These are phyloP conservation scores for Lactarius evosmus DNA, from an alignment of 768 basidiomycete genomes.

Conservation along the genomic window DNA sequence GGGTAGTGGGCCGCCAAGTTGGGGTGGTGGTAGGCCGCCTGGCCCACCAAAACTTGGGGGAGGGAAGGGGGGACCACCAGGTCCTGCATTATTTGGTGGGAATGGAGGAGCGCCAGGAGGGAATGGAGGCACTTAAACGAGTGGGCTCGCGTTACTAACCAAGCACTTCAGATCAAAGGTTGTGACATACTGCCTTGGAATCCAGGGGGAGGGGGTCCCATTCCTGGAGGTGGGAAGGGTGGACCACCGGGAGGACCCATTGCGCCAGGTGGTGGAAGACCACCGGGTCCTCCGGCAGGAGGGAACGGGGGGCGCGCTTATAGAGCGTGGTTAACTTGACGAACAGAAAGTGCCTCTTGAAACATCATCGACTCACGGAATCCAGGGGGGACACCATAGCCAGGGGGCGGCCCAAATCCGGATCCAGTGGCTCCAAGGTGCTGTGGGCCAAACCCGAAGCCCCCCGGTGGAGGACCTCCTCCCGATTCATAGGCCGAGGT, in stretches of 20 bases:
- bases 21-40: slow-evolving; percentile 24
- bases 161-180: background rate
- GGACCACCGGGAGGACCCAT: slow-evolving; percentile 59
- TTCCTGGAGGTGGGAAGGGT: slow-evolving; percentile 66
- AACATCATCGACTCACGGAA: slow-evolving; percentile 16
- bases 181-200: slow-evolving; percentile 47
- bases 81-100: slow-evolving; percentile 37
- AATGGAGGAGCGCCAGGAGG: slow-evolving; percentile 43
- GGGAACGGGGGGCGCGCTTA: slow-evolving; percentile 69
- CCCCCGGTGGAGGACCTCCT: slow-evolving; percentile 81
- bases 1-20: slow-evolving; percentile 29
- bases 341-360: background rate
- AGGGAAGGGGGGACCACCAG: slow-evolving; percentile 34
- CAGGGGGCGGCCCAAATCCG: slow-evolving; percentile 49
- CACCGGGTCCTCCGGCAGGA: slow-evolving; percentile 41
- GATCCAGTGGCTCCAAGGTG: slow-evolving; percentile 53
- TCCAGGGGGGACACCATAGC: slow-evolving; percentile 41
- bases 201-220: slow-evolving; percentile 40
- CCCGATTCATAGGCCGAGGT: slow-evolving; percentile 88
- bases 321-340: slow-evolving; percentile 3
- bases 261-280: slow-evolving; percentile 45
- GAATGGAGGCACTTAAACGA: slow-evolving; percentile 42
- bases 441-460: slow-evolving; percentile 83
- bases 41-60: slow-evolving; percentile 38
- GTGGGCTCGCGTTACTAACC: background rate